Evolutionary conservation across 495 filamentous ascomycete species (phyloP), one percentile per base, ranked within the genome.

Genomic region (Terfezia boudieri): DNA sequence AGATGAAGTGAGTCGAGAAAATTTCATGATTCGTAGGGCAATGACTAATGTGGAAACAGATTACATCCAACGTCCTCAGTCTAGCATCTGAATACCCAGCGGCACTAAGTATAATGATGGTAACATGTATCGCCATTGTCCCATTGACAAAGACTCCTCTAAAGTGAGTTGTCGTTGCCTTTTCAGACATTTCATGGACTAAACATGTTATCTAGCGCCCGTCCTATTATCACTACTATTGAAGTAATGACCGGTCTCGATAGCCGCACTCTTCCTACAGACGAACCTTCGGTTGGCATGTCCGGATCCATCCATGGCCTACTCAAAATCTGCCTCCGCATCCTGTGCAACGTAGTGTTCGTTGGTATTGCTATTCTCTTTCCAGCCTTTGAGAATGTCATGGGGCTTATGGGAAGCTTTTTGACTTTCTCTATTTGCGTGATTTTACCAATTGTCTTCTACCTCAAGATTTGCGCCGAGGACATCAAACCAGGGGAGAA

Each of bases 401-500:
- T 95, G 87, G 82, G 84, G 36, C 81, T 98, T 56, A 76, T 95
- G 70, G 90, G 90, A 2, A 81, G 78, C 35, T 82, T 84, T n/a
- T 73, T 94, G 53, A 93, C 88, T 64, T 94, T 94, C 66, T 83
- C 83, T 11, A 90, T 96, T 53, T 95, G 90, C 68, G 81, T 98
- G 56, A 88, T 92, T 41, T 70, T 90, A 57, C 90, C 90, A 4
- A 66, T 93, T 26, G 74, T 84, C 20, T 98, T 98, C 62, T 84
- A 98, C 64, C 70, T 98, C 54, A 94, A 88, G 70, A 80, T 98
- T 22, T 98, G 94, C 66, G 79, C 79, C n/a, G 71, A 77, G 26
- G 79, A 93, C 60, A 77, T 98, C 51, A 67, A 70, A n/a, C 61
- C 63, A 4, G 60, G 65, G 43, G 85, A 94, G 63, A 77, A 76